These are phyloP conservation scores for Grosmannia penicillata DNA, from an alignment of 2,329 filamentous ascomycete genomes.

Conservation along the genomic window DNA sequence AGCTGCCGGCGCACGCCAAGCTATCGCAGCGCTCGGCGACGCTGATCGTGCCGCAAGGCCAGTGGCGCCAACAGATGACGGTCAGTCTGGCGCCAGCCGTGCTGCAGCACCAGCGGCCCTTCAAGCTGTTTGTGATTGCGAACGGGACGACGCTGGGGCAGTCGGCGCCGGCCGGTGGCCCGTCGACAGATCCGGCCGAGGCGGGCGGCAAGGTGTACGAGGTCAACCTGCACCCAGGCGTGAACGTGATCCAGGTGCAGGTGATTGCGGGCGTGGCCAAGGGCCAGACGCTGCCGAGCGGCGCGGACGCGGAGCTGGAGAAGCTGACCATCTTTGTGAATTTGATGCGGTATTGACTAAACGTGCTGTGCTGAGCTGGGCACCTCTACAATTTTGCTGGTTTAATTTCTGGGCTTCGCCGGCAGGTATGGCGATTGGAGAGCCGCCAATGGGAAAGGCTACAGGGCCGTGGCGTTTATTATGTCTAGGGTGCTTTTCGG, in stretches of 20 bases:
- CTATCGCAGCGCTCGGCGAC: constrained; percentile 59
- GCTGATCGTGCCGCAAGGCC: constrained; percentile 50
- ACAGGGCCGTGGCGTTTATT: no score
- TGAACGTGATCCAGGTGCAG: constrained; percentile 68
- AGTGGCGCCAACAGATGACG: constrained; percentile 57
- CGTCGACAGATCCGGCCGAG: constrained; percentile 35
- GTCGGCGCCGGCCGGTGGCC: constrained; percentile 34
- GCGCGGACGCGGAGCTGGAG: constrained; percentile 59
- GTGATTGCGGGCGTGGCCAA: constrained; percentile 56
- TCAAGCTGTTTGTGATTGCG: constrained; percentile 60
- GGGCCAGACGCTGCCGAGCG: constrained; percentile 39
- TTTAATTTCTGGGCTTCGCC: background rate
- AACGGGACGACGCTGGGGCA: constrained; percentile 49
- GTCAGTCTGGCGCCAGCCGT: constrained; percentile 49
- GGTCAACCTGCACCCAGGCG: constrained; percentile 51
- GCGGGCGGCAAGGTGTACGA: constrained; percentile 59
- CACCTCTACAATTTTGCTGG: background rate
- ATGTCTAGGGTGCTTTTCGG: no score
- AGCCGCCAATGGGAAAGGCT: no score
- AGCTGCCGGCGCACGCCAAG: constrained; percentile 49
- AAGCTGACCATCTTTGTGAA: constrained; percentile 64
- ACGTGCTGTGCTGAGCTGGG: background rate
- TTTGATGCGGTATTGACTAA: constrained; percentile 33
- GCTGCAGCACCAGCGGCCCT: constrained; percentile 47
- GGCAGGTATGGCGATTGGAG: no score